Percentiles rank a stretch among this genome's conserved stretches.
These are phyloP conservation scores for Tricholoma flavovirens DNA, from an alignment of 768 basidiomycete genomes.

Conservation along the genomic window DNA sequence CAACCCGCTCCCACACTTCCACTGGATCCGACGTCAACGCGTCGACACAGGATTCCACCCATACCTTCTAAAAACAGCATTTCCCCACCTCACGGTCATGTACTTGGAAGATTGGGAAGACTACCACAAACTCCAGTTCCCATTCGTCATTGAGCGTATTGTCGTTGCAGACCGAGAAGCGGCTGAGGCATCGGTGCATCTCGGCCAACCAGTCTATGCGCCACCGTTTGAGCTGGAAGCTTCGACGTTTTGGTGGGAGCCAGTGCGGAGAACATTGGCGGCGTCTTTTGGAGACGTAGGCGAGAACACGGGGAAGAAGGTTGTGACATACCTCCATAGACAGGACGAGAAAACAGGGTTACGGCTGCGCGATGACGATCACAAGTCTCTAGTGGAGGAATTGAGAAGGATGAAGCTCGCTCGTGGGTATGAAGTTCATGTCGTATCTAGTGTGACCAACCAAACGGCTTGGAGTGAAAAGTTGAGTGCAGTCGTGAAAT, in stretches of 20 bases:
- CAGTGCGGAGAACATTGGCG: conserved; percentile 39
- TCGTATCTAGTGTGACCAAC: conserved; percentile 44
- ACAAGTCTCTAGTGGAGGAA: conserved; percentile 54
- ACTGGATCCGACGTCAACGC: conserved; percentile 37
- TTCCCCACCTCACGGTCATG: conserved; percentile 62
- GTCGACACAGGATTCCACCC: conserved; percentile 67
- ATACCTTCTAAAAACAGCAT: conserved; percentile 64
- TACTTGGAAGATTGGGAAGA: conserved; percentile 77
- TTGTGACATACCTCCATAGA: conserved; percentile 63
- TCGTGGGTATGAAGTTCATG: conserved; percentile 49
- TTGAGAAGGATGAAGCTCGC: conserved; percentile 46
- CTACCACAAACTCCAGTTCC: conserved; percentile 57
- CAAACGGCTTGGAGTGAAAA: conserved; percentile 55
- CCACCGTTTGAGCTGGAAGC: conserved; percentile 38
- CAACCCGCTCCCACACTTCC: conserved; percentile 28
- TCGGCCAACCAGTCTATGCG: conserved; percentile 36
- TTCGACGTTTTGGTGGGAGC: conserved; percentile 67
- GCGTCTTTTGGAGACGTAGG: conserved; percentile 35
- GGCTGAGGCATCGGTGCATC: conserved; percentile 29
- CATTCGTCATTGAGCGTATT: conserved; percentile 70
- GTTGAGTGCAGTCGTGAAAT: conserved; percentile 59
- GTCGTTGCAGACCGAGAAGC: conserved; percentile 76
- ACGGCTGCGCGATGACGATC: conserved; percentile 49
- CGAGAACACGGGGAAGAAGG: conserved; percentile 28
- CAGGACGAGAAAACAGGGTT: conserved; percentile 48